Evolutionary conservation across 768 basidiomycete genomes (phyloP).

Genomic region (Lactarius deliciosus): DNA sequence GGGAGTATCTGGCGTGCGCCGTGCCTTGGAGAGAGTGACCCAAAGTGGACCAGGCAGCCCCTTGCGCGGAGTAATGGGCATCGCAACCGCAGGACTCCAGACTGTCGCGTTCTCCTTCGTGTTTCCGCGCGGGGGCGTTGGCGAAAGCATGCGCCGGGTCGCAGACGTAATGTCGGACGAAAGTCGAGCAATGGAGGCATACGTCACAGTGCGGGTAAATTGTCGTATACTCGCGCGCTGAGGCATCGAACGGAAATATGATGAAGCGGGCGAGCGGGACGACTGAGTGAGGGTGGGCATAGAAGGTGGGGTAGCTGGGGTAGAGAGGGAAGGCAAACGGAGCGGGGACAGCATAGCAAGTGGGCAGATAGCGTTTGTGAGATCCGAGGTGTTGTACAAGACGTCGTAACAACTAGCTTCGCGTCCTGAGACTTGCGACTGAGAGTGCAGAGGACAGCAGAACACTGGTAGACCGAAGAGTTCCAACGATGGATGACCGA

Average conservation of each 20-base stretch:
- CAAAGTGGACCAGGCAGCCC: not conserved
- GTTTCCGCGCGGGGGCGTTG: not conserved
- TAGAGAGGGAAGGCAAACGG: not conserved
- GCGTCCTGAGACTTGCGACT: not conserved
- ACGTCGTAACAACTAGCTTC: not conserved
- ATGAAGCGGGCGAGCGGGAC: not conserved
- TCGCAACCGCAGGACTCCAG: not conserved
- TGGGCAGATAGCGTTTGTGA: not conserved
- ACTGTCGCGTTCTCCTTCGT: not conserved
- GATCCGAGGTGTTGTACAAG: not conserved
- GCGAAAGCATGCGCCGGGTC: constrained; percentile 7
- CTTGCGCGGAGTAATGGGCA: constrained; percentile 2
- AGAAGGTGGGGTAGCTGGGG: not conserved
- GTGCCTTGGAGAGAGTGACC: not conserved
- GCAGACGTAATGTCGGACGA: constrained; percentile 7
- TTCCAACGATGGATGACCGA: not conserved
- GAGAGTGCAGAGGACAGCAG: not conserved
- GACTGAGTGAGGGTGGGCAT: not conserved
- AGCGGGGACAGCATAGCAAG: not conserved
- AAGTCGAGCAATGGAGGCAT: constrained; percentile 3
- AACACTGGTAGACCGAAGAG: not conserved
- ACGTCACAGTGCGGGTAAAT: not conserved
- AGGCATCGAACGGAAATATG: constrained; percentile 1
- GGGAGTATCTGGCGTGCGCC: not conserved
- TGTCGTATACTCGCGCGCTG: not conserved